Percentiles rank a stretch among this genome's conserved stretches.
These are phyloP conservation scores for Parafenestella ontariensis DNA, from an alignment of 2,329 filamentous ascomycete species.

Conservation along the genomic window DNA sequence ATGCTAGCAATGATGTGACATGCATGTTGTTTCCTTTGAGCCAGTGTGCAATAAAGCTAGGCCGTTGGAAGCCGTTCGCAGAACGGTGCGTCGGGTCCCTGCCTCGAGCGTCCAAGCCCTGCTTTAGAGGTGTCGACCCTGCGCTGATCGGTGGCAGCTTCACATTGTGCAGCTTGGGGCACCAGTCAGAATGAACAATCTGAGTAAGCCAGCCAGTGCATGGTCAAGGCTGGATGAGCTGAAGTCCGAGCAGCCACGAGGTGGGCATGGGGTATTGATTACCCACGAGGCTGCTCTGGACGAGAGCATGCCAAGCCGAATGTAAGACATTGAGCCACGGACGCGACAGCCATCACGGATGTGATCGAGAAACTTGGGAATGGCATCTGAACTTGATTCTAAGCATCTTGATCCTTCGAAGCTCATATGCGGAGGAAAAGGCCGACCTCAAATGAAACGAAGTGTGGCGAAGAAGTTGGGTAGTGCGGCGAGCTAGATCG, in stretches of 20 bases:
- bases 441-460: conserved; percentile 1
- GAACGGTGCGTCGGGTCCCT: not conserved
- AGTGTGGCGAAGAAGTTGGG: conserved; percentile 1
- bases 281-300: conserved; percentile 16
- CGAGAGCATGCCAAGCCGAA: conserved; percentile 18
- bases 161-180: not conserved
- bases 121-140: conserved; percentile 1
- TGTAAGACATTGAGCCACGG: conserved; percentile 19
- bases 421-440: not conserved
- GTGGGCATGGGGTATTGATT: conserved; percentile 20
- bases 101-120: conserved; percentile 2
- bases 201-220: not conserved
- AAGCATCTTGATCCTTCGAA: not conserved
- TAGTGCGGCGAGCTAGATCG: conserved; percentile 3
- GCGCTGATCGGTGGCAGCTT: conserved; percentile 6
- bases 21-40: not conserved
- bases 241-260: conserved; percentile 27
- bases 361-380: not conserved
- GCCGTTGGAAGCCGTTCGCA: conserved; percentile 2
- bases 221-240: not conserved
- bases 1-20: not conserved
- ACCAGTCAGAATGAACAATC: not conserved
- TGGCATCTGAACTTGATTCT: not conserved
- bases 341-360: not conserved
- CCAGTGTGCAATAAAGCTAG: conserved; percentile 1